Base-by-base conservation (phyloP, 352 stramenopile genomes). In the Phytophthora melonis region DNA sequence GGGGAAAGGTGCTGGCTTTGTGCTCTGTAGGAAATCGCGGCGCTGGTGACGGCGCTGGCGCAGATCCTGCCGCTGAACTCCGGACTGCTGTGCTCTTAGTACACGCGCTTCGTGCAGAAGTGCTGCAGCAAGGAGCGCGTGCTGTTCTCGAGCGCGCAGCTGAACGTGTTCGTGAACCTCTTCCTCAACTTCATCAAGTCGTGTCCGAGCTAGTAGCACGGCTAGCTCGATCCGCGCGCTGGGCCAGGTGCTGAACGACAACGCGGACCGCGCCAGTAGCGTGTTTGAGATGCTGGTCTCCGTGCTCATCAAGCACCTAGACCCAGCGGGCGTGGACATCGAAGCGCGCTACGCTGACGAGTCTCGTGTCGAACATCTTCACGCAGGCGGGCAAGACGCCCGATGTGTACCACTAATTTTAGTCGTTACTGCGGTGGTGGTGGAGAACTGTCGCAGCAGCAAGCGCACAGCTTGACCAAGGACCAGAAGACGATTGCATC, bases 271-370 rank as follows among this genome's bases (percentile, higher is more conserved):
- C 82, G 86, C 23, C 23, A 27, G 23, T 27, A 27, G 23, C 23
- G 23, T 4, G 23, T 27, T 27, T 1, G 23, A 27, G 23, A 1
- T 27, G 23, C 23, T 27, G 23, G 23, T 27, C 23, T 4, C 23
- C 23, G 23, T 3, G 89, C 88, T 94, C 32, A 63, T 93, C 52
- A 88, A 88, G 68, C 82, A 94, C 59, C 71, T 97, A 27, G 23
- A 27, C 23, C 23, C 23, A 3, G 23, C 23, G 66, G 86, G 88
- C 34, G 88, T 92, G 30, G 87, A 97, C 60, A 93, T 93, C 54
- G 90, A 95, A 70, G 90, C 90, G 13, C 84, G 90, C 16, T 97
- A 95, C 65, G 90, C 90, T 1, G 90, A 97, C 90, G n/a, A 95
- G 83, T 67, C 95, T 88, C 65, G 84, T 95, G 30, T 91, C 88